Evolutionary conservation across 768 basidiomycete species (phyloP), one percentile per base, ranked within the genome.

Genomic region (Trametes cubensis): DNA sequence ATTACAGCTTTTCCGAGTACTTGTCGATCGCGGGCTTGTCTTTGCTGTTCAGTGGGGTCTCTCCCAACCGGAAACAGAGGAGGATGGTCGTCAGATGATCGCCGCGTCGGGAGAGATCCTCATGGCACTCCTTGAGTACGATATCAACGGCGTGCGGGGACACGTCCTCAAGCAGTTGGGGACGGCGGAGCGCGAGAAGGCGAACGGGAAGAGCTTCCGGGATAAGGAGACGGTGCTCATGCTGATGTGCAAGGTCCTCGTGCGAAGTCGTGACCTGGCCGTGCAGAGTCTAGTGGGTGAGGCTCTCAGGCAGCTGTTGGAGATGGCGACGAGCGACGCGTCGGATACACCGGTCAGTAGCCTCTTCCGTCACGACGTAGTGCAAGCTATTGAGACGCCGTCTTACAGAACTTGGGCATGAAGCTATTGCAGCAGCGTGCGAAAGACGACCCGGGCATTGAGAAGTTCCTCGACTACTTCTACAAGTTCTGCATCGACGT

Each of bases 1-100:
- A 40, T 81, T 95, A 73, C 78, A 85, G 2, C 83, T 98, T 11
- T 98, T 96, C 77, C 88, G 94, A 50, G 81, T 86, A 8, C 83
- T 98, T 23, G 86, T 95, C 53, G 94, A 97, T 63, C 85, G 90
- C 6, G 96, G 94, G 1, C 81, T 98, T 46, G 79, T 98, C 2
- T 90, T 89, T 65, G 91, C 90, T n/a, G 85, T 95, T 15, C 93
- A 97, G 70, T 96, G 94, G 92, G 94, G 94, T 1, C 81, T 98
- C 50, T 78, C 79, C n/a, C 81, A 88, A 30, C 74, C 85, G 2
- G 89, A 91, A 71, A 81, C 77, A 52, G 82, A 86, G 39, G 69
- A 69, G 40, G 67, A 74, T 30, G 80, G 81, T 40, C 77, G 76
- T 47, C 72, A 73, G 62, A 86, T 98, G 76, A 84, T 95, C 62